These are phyloP conservation scores for Debaryomycetaceae sp. DNA, from an alignment of 1,139 yeast species.

Conservation along the genomic window DNA sequence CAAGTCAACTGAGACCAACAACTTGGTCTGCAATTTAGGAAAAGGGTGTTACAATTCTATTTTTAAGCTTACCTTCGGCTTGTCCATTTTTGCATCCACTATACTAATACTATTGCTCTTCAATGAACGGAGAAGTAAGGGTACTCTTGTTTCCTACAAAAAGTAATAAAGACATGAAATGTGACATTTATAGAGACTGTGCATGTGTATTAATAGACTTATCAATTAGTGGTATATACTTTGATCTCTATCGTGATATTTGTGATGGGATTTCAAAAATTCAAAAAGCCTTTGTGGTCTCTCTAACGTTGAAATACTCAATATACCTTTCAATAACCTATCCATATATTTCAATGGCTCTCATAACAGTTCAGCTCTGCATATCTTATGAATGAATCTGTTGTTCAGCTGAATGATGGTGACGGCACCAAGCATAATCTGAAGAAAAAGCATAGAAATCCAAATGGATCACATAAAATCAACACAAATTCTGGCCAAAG, in stretches of 20 bases:
- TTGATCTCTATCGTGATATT: no score
- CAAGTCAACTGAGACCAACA: constrained; percentile 11
- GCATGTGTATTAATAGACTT: background rate
- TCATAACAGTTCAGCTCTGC: background rate
- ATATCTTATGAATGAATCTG: background rate
- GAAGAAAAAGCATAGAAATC: background rate
- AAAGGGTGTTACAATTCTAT: constrained; percentile 42
- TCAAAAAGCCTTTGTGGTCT: background rate
- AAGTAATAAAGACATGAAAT: background rate
- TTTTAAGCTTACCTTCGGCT: constrained; percentile 31
- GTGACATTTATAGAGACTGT: background rate
- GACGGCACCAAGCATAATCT: background rate
- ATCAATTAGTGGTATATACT: no score
- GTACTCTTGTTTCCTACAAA: background rate
- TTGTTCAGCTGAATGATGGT: background rate
- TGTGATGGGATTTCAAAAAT: background rate
- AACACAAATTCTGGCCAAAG: background rate
- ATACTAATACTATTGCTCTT: constrained; percentile 25
- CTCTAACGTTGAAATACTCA: background rate
- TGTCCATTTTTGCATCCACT: constrained; percentile 22
- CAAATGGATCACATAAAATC: background rate
- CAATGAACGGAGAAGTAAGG: constrained; percentile 6
- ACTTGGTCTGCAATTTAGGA: constrained; percentile 33
- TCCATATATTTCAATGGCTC: no score
- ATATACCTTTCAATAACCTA: no score